A percentile compares a stretch with the other conserved stretches of the same genome.
Conservation (phyloP, 2,329 filamentous ascomycete genomes). For the Exophiala xenobiotica region DNA sequence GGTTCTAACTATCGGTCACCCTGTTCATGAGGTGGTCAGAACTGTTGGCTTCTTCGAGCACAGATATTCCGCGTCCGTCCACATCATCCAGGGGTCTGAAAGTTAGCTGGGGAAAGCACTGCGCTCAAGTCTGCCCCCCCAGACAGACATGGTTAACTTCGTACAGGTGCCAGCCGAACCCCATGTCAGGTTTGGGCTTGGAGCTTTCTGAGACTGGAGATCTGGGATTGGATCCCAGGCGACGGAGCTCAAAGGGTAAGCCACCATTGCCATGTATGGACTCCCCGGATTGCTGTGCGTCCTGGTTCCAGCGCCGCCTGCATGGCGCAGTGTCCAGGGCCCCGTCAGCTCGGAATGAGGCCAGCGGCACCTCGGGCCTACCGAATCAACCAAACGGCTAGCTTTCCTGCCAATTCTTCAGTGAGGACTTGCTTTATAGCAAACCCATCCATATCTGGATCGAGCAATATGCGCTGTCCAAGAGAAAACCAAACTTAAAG, state of each 20-base stretch:
- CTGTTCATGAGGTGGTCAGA: too few relatives aligned
- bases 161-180: too few relatives aligned
- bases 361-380: not conserved
- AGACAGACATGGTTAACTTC: too few relatives aligned
- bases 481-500: not conserved
- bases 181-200: too few relatives aligned
- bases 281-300: not conserved
- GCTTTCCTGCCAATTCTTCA: not conserved
- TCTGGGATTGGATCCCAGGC: not conserved
- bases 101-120: too few relatives aligned
- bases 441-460: not conserved
- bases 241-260: not conserved
- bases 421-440: not conserved
- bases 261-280: not conserved
- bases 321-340: not conserved
- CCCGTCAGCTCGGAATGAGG: not conserved
- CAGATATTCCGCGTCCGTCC: too few relatives aligned
- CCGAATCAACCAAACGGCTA: not conserved
- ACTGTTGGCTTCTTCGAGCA: too few relatives aligned
- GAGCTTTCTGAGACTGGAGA: too few relatives aligned
- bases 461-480: not conserved
- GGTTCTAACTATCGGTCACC: not conserved
- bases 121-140: too few relatives aligned
- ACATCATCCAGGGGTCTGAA: not conserved
- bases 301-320: not conserved